Base-by-base conservation (phyloP, 495 filamentous ascomycete genomes). In the Penicillium odoratum region DNA sequence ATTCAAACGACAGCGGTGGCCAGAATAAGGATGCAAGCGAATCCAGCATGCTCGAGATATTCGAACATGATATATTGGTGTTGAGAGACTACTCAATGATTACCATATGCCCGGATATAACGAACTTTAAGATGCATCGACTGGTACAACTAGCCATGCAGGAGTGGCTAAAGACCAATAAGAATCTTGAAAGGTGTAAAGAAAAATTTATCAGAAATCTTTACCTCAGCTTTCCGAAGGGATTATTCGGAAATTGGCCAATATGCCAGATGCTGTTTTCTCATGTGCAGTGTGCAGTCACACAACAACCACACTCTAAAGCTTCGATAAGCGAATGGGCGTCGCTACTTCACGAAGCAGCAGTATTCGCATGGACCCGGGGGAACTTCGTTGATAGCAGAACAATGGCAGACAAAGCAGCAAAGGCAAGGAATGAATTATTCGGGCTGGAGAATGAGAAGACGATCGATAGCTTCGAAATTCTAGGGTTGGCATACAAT, bases 11-110 rank as follows among this genome's bases (percentile, higher is more conserved):
- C 30, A 7, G 7, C 30, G 30, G 4, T 4, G 30, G 7, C 30
- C 30, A 31, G 30, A 4, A 7, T 31, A n/a, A n/a, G n/a, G 96
- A 83, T 33, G 95, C 80, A 77, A 96, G 16, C 36, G 15, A 7
- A 30, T 33, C 11, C 11, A 31, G 26, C 29, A 28, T 31, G 15
- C 5, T 21, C 26, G 26, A 54, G 28, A 42, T 31, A 21, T 34
- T 34, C 11, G 33, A 34, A 10, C 1, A 34, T 10, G 33, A 34
- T 34, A 34, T 34, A 7, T 10, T 34, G 3, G 9, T 34, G 33
- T 10, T 34, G 1, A 34, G 11, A 11, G 33, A 34, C 33, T 34
- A 34, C 3, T 34, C 33, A 10, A 10, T 34, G 33, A 34, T 34
- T 10, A 10, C 33, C 3, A 8, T 34, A 15, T 13, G 40, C 33